Base-by-base conservation (phyloP, 2,329 filamentous ascomycete species). In the Stachybotrys chartarum region DNA sequence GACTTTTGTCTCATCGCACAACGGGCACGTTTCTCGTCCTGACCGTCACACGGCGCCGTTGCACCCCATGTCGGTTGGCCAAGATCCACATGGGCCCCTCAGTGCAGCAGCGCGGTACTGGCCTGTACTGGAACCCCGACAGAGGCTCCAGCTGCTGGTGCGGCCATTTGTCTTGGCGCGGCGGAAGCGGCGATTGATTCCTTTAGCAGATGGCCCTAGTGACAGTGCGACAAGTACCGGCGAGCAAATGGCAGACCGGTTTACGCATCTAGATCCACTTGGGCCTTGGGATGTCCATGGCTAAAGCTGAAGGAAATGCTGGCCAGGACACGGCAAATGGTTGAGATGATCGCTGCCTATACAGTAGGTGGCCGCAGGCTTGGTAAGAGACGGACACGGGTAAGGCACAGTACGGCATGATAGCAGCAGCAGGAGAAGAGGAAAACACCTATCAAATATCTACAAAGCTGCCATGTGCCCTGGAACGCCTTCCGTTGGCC, bases 121-220 rank as follows among this genome's bases (percentile, higher is more conserved):
- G 35, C 35, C 35, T 42, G 35, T 42, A 42, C 35, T 42, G 5
- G 35, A 42, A 42, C 35, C 5, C 35, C 35, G 35, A 42, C 35
- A 10, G 35, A 42, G 35, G 35, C 14, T 42, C 35, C 35, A 42
- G 14, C 35, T 10, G 8, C 35, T 10, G 14, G 14, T 42, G 35
- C 14, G 24, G 14, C 5, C 35, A 14, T 11, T 12, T 30, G 51
- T 35, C 56, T 57, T 57, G 56, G 56, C 56, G 56, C 51, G 54
- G 56, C 51, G 51, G 50, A 55, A 30, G 50, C 54, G 51, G 56
- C 44, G 56, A 55, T 57, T 53, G 52, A 47, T 8, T 6, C 10
- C 7, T 42, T 42, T 42, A 42, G 35, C 35, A 10, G 3, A 10
- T 42, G 35, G 35, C 14, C 35, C 35, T 42, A 10, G 35, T 24